These are phyloP conservation scores for Ambrosia hybrid DNA, from an alignment of 140 eudicot genomes.

Conservation along the genomic window DNA sequence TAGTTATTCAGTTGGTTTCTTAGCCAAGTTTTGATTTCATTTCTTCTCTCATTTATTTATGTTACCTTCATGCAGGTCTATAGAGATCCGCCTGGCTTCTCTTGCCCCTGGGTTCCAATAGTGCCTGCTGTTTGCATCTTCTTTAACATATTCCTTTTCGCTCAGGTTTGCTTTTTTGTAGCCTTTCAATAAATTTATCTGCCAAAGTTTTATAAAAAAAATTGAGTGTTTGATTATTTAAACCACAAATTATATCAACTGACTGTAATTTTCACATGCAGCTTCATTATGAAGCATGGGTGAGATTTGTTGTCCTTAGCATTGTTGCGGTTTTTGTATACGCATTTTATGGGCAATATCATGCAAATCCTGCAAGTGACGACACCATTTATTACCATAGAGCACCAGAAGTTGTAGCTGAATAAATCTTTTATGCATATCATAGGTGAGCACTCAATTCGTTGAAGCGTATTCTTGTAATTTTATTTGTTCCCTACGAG, in stretches of 20 bases:
- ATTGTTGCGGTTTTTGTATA: conserved; percentile 56
- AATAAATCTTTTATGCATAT: conserved; percentile 13
- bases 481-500: conserved; percentile 17
- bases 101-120: conserved; percentile 92
- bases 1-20: too few species aligned
- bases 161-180: conserved; percentile 59
- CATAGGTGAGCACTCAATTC: background rate
- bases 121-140: conserved; percentile 78
- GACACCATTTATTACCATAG: conserved; percentile 53
- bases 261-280: conserved; percentile 45
- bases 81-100: conserved; percentile 61
- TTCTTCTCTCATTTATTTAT: too few species aligned
- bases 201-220: background rate
- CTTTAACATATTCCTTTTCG: conserved; percentile 77
- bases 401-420: conserved; percentile 52
- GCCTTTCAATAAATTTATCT: background rate
- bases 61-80: too few species aligned
- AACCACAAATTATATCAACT: background rate
- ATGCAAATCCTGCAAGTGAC: conserved; percentile 73
- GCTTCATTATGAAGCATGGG: conserved; percentile 95
- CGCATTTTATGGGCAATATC: conserved; percentile 87
- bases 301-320: conserved; percentile 80
- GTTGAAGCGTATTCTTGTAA: conserved; percentile 12
- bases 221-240: background rate
- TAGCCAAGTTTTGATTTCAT: too few species aligned